Base-by-base conservation (phyloP, 768 basidiomycete species). In the Lactifluus pinguis region DNA sequence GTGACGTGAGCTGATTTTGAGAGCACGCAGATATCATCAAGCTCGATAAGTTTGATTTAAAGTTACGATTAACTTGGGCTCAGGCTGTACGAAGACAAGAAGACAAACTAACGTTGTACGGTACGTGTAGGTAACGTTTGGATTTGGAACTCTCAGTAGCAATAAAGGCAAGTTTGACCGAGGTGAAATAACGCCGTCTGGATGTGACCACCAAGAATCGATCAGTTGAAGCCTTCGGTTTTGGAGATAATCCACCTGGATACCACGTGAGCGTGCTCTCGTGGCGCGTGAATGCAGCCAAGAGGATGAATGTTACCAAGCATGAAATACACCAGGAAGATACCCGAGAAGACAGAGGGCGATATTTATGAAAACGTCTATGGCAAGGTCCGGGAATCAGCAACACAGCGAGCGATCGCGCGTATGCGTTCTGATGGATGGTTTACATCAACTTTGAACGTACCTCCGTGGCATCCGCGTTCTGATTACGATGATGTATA, bases 251-350 rank as follows among this genome's bases (percentile, higher is more conserved):
- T 70, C 34, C 57, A 74, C 72, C 73, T 74, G 32, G 14, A 17
- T n/a, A 30, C 14, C n/a, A 17, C 29, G n/a, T 42, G 30, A 42
- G 17, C 15, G 13, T 34, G 19, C 29, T 9, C 4, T 34, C 38
- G 15, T n/a, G 19, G n/a, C 1, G 30, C 39, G 8, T 38, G 38
- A 3, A 38, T 11, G 13, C 1, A 6, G 10, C 34, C 6, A 10
- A 10, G 10, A 36, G 13, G 14, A 17, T 5, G 21, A 15, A 2
- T 59, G 66, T 25, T 60, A 78, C 76, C 74, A 77, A 36, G 77
- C 76, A 42, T 78, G 76, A 19, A 77, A 54, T n/a, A 74, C 67
- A 47, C 76, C 77, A 4, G 77, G 77, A 21, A 78, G 74, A 76
- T 76, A 79, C 10, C 74, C 77, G 10, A 79, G 69, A 47, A 77